Base-by-base conservation (phyloP, 2,329 filamentous ascomycete genomes). In the Colletotrichum lindemuthianum region DNA sequence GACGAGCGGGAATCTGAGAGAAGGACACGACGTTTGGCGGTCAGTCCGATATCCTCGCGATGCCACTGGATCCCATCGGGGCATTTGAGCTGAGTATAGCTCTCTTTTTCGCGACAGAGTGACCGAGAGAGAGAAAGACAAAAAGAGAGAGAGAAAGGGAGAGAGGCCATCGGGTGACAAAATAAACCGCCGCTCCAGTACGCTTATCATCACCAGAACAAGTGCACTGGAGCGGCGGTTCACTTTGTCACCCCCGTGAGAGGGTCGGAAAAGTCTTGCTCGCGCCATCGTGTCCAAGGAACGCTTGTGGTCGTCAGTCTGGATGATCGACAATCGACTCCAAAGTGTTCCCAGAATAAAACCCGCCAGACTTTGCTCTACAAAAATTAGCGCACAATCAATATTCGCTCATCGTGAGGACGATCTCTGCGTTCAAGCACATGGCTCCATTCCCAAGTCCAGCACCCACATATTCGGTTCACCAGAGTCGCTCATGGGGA, bases 401-500 rank as follows among this genome's bases (percentile, higher is more conserved):
- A 43, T 49, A 50, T 16, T 48, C 55, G 44, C 55, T 58, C 55
- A 58, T 10, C 12, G 24, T 13, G 44, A 13, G 47, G 55, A 41
- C 10, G 55, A 41, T 49, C 44, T 3, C 3, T 44, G 8, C 12
- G 11, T 36, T 15, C 10, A 51, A 51, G 34, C 15, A 56, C 15
- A 56, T 51, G 34, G 34, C 8, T 16, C 34, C 34, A 36, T 11
- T 44, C 3, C 10, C 24, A 24, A 49, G 32, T 53, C 37, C 50
- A 43, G 50, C 0, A 16, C 13, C 39, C 10, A 47, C 24, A 32
- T 16, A 0, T n/a, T 13, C 49, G 34, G 13, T 11, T 8, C 13
- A 43, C 13, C 40, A 9, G 13, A 15, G 15, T 15, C 13, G 8
- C 12, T 3, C 13, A 15, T 4, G 13, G n/a, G n/a, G n/a, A n/a